Evolutionary conservation across 2,329 filamentous ascomycete species (phyloP), one percentile per base, ranked within the genome.

Genomic region (Leptosphaerulina australis): DNA sequence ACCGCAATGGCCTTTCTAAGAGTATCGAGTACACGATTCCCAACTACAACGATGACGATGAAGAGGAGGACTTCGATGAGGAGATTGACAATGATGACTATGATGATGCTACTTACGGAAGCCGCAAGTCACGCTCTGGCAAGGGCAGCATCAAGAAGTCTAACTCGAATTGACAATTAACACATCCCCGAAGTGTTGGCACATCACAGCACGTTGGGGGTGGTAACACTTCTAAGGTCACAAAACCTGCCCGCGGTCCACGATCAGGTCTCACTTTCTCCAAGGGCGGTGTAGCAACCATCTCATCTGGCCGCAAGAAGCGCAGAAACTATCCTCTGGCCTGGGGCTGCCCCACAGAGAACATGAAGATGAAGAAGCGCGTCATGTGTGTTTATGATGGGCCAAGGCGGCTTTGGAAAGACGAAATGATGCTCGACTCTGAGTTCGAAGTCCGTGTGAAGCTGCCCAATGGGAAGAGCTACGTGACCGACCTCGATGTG

Each of bases 281-380:
- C 50, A 90, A 87, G 64, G 90, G 86, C 55, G 89, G 87, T 58
- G 88, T 87, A 29, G 81, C 72, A 53, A 78, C 81, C 84, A 64
- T 67, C 30, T 55, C 71, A 46, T 75, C 74, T 22, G 86, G 90
- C 47, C 89, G 91, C 75, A 96, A 95, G 81, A 93, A 91, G 80
- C 86, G 91, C 60, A 92, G 91, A 72, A 90, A 96, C 72, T 97
- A 96, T 72, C 94, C 94, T 10, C 85, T 89, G 0, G 92, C 89
- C 1, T 99, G 94, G 94, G 93, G 94, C 43, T 94, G 92, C 65
- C 84, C 92, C 56, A 87, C 89, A 66, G 88, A 90, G 66, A 91
- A 94, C 78, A 96, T 97, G 90, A 95, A 89, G 69, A 95, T 96
- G 85, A 97, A 95, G 84, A 97, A 97, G 83, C 89, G 94, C 21